Evolutionary conservation across 2,329 filamentous ascomycete species (phyloP), one percentile per base, ranked within the genome.

Genomic region (Cladosporium sp.): DNA sequence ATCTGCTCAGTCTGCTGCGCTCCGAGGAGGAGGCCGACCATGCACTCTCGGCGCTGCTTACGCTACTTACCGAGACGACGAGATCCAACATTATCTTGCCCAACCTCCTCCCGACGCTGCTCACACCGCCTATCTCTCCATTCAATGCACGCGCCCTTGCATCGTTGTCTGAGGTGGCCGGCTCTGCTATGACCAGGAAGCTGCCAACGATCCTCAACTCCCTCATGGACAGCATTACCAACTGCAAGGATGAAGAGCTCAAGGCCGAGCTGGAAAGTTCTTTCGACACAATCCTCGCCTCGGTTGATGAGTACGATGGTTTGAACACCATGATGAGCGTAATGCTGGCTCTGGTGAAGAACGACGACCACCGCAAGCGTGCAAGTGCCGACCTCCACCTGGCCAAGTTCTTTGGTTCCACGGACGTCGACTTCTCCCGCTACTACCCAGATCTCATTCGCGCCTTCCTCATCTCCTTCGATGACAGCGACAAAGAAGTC

Each of bases 381-480:
- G 83, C 88, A 32, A 81, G 82, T 49, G 90, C 89, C 9, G 88
- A 88, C 44, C 76, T 79, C 41, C 91, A 95, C 64, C 75, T 98
- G 53, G 84, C 86, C 56, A 88, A 82, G 56, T 98, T 97, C 80
- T 97, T 97, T 67, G 76, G 84, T 0, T 77, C 82, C 48, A 80
- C 88, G 8, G 82, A 86, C 19, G 80, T 95, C 28, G 93, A 98
- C 72, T 96, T 95, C 71, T 95, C 92, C 28, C 81, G 92, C 46
- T 98, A 97, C 76, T 90, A 96, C 70, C 91, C 92, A 66, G 92
- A 98, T 64, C 86, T 98, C 49, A 89, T 98, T 64, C 87, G 92
- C 11, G 86, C 88, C 3, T 75, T 98, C 49, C 82, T 98, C 52
- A 87, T 95, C 59, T 91, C 89, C 0, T 98, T 98, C 66, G 90